A percentile compares a stretch with the other conserved stretches of the same genome.
Conservation (phyloP, 2,329 filamentous ascomycete genomes). For the Teratosphaeria zuluensis region DNA sequence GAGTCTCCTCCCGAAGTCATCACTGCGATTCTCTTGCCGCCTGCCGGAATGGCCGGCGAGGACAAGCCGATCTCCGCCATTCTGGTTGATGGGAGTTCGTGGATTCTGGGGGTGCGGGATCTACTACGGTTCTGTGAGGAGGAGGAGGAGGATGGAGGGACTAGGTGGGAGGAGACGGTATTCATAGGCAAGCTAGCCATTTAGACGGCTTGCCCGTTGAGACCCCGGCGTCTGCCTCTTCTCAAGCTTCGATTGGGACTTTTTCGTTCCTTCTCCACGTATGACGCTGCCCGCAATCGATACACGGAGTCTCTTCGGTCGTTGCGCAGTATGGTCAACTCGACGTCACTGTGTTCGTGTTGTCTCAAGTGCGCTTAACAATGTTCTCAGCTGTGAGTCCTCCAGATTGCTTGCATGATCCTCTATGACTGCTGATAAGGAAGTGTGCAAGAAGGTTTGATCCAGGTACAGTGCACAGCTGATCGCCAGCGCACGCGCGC, state of each 20-base stretch:
- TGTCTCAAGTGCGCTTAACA: no score
- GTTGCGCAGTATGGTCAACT: neutral
- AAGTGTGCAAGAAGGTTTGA: neutral
- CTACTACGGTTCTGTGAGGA: neutral
- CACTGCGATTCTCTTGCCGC: slow-evolving; percentile 63
- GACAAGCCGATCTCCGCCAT: slow-evolving; percentile 24
- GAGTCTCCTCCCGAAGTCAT: slow-evolving; percentile 94
- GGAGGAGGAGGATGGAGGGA: neutral
- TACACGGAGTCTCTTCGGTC: neutral
- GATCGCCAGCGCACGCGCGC: neutral
- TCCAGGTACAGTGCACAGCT: neutral
- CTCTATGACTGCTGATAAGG: neutral
- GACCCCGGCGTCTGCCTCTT: neutral
- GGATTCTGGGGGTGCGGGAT: neutral
- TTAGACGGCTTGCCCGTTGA: neutral
- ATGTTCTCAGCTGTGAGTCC: no score
- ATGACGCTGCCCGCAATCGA: neutral
- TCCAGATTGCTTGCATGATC: no score
- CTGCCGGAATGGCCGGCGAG: slow-evolving; percentile 20
- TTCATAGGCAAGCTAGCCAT: neutral
- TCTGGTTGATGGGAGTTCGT: neutral
- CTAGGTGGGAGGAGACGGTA: neutral
- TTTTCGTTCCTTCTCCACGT: neutral
- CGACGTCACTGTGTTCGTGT: neutral
- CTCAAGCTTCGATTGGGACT: neutral